Conservation (phyloP, 1,284 basidiomycete genomes). For the Tetrapyrgos nigripes region DNA sequence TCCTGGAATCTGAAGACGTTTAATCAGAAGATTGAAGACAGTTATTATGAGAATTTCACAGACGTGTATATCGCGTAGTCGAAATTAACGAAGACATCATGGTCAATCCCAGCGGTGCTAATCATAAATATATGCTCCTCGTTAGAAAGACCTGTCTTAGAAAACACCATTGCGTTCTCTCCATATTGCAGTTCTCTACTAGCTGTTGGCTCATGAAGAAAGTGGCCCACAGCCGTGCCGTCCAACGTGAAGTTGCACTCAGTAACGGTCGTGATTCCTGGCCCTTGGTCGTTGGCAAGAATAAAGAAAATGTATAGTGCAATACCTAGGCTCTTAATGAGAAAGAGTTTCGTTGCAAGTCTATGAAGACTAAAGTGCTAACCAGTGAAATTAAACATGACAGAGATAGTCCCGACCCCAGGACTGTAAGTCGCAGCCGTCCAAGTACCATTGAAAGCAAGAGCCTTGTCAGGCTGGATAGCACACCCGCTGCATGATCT, state of each 20-base stretch:
- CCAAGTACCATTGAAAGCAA: conserved; percentile 1
- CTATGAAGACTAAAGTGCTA: no score
- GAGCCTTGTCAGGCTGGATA: neutral
- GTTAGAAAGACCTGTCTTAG: conserved; percentile 22
- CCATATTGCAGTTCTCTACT: conserved; percentile 24
- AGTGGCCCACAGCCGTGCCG: conserved; percentile 19
- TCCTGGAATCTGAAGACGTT: neutral
- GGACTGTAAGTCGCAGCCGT: conserved; percentile 4
- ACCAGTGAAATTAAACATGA: neutral
- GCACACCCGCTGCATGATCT: neutral
- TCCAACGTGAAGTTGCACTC: conserved; percentile 33
- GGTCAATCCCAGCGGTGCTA: conserved; percentile 23
- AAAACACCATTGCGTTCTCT: conserved; percentile 31
- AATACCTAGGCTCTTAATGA: neutral
- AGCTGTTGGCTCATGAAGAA: conserved; percentile 22
- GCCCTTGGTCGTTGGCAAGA: conserved; percentile 4
- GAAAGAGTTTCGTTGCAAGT: neutral
- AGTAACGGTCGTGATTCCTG: conserved; percentile 25
- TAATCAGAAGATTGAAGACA: neutral
- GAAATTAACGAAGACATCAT: conserved; percentile 38
- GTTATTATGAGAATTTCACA: conserved; percentile 15
- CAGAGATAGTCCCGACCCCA: neutral
- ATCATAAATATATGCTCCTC: conserved; percentile 32
- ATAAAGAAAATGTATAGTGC: conserved; percentile 1
- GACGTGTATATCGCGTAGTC: conserved; percentile 47